phyloP scores from a whole-genome alignment of 2,329 filamentous ascomycete genomes.

The Trichoderma polysporum region DNA sequence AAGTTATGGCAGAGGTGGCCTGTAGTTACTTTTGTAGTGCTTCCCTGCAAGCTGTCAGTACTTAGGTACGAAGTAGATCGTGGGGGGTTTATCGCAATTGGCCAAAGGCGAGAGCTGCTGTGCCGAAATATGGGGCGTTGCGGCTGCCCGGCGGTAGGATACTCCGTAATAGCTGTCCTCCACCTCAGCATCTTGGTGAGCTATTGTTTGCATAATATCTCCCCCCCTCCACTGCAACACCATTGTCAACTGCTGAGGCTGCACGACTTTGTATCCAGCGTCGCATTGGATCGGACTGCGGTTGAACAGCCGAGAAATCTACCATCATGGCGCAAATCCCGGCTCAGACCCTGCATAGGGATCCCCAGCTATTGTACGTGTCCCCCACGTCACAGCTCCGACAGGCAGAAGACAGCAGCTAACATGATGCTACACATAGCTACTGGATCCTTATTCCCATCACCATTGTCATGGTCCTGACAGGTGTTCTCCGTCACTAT shows the following conservation, averaged over 20 bases:
- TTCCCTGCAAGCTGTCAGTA: not conserved
- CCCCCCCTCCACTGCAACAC: slow-evolving; percentile 5
- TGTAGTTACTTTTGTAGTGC: slow-evolving; percentile 22
- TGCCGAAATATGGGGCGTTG: not conserved
- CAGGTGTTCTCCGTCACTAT: slow-evolving; percentile 94
- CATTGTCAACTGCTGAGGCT: not conserved
- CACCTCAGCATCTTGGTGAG: slow-evolving; percentile 1
- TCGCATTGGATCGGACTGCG: not conserved
- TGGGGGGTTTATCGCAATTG: not conserved
- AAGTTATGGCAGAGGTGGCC: slow-evolving; percentile 22
- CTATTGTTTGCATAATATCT: not conserved
- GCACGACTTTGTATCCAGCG: not conserved
- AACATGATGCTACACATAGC: slow-evolving; percentile 48
- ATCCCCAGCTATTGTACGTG: slow-evolving; percentile 94
- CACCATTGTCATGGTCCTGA: slow-evolving; percentile 96
- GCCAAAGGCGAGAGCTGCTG: not conserved
- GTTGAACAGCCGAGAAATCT: not conserved
- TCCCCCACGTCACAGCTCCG: not conserved
- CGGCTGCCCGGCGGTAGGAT: slow-evolving; percentile 19
- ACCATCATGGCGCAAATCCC: slow-evolving; percentile 85
- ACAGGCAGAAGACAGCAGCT: slow-evolving; percentile 27
- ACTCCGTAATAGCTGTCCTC: slow-evolving; percentile 17
- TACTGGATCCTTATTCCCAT: slow-evolving; percentile 99
- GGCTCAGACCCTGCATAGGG: slow-evolving; percentile 94
- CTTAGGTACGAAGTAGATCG: not conserved